Base-by-base conservation (phyloP, 2,329 filamentous ascomycete genomes). In the Hymenoscyphus occultus region DNA sequence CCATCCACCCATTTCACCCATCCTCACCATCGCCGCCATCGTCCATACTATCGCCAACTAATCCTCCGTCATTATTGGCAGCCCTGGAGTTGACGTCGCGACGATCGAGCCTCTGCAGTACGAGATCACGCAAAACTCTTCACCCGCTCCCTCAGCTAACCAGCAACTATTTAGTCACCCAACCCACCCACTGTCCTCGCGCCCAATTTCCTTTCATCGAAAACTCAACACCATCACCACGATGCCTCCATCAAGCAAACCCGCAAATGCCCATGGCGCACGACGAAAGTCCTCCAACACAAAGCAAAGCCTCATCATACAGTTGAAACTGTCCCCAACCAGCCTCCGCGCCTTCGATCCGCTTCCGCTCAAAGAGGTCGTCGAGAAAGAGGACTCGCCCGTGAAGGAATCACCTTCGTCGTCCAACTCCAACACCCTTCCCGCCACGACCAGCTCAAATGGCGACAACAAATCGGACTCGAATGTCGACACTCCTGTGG, bases 381-480 rank as follows among this genome's bases (percentile, higher is more conserved):
- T 58, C 61, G 58, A 63, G 42, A 80, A 82, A 64, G 78, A 81
- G 63, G 70, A 70, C 45, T 67, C 56, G 75, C 80, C 32, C 73
- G 77, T 72, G 67, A 75, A 73, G 67, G 73, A 73, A 54, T 72
- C 62, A 56, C 67, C 84, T 42, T 80, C 83, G 1, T 78, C 78
- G 28, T 59, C 78, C 28, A 65, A 64, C 19, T 68, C 70, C 39
- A 56, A 74, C 77, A 64, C 77, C 74, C 76, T 63, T 75, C 78
- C 51, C 71, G 77, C 78, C 67, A 69, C 71, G 58, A 61, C 72
- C 40, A 73, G 69, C 60, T 80, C 81, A 39, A 83, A 81, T 71
- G 81, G 80, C 64, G 86, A 87, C 68, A 84, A 82, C 51, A 83
- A 81, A 64, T 82, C 83, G 68, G 84, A 87, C 71, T 88, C 86